A percentile compares a stretch with the other conserved stretches of the same genome.
These are phyloP conservation scores for Galerina marginata DNA, from an alignment of 768 basidiomycete species.

Conservation along the genomic window DNA sequence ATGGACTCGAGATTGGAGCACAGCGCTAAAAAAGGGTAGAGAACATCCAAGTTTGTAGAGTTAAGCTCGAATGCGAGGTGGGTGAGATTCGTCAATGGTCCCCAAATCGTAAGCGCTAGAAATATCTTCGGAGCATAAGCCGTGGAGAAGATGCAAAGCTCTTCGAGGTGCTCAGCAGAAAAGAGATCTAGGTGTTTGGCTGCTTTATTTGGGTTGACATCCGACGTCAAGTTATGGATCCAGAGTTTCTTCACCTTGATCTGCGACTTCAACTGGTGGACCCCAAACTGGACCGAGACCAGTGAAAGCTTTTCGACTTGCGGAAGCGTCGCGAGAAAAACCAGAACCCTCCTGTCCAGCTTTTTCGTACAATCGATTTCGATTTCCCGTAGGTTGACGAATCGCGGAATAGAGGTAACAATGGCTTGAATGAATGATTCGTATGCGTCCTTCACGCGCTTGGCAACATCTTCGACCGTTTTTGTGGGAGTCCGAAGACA, in stretches of 20 bases:
- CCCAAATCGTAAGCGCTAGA: neutral
- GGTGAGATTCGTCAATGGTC: neutral
- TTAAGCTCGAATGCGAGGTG: slow-evolving; percentile 1
- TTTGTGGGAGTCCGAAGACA: neutral
- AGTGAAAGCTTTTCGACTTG: too few relatives aligned
- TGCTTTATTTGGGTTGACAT: slow-evolving; percentile 3
- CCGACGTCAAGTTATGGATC: neutral
- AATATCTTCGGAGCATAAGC: slow-evolving; percentile 1
- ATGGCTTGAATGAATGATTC: neutral
- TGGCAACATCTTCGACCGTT: neutral
- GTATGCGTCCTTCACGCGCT: neutral
- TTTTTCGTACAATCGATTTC: slow-evolving; percentile 1
- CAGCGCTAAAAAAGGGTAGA: neutral
- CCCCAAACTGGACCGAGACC: too few relatives aligned
- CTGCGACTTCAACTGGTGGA: too few relatives aligned
- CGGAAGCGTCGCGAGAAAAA: too few relatives aligned
- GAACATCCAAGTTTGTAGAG: neutral
- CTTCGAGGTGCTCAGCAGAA: neutral
- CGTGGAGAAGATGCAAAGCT: neutral
- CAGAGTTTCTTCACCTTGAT: too few relatives aligned
- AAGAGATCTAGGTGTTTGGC: slow-evolving; percentile 3
- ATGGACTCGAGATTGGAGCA: neutral
- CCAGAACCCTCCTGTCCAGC: neutral
- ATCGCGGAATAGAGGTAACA: neutral
- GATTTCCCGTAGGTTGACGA: neutral